Evolutionary conservation across 73 alveolate species (phyloP).

Genomic region (Paramecium pentaurelia): DNA sequence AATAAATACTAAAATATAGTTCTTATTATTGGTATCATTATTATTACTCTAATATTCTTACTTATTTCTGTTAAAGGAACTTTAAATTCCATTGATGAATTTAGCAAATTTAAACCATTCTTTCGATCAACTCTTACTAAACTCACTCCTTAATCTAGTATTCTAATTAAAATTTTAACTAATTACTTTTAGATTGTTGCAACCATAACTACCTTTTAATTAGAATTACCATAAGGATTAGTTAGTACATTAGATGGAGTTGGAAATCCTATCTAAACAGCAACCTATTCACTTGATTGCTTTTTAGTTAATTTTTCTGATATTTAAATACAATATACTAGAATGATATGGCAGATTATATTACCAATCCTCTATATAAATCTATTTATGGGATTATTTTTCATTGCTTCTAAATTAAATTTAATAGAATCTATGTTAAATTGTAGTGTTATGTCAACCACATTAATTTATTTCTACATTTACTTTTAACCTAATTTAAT

Average conservation of each 20-base stretch:
- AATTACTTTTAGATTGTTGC: not conserved
- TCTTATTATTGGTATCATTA: not conserved
- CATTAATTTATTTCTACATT: not conserved
- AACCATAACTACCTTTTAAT: not conserved
- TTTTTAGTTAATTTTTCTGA: not conserved
- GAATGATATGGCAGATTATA: conserved; percentile 6
- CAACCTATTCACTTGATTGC: not conserved
- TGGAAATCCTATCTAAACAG: not conserved
- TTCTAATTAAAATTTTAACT: not conserved
- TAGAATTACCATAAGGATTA: not conserved
- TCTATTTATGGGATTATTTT: not conserved
- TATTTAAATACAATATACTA: not conserved
- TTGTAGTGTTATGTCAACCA: not conserved
- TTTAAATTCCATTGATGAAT: not conserved
- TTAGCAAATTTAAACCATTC: not conserved
- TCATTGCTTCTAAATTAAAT: not conserved
- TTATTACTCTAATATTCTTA: not conserved
- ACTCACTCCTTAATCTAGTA: not conserved
- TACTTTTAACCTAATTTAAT: not conserved
- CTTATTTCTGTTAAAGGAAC: not conserved
- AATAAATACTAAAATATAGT: not conserved
- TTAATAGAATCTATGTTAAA: not conserved
- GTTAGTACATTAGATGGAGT: not conserved
- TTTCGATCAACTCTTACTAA: not conserved
- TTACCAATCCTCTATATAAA: not conserved